A percentile compares a stretch with the other conserved stretches of the same genome.
These are phyloP conservation scores for Cystoderma amianthinum DNA, from an alignment of 768 basidiomycete genomes.

Conservation along the genomic window DNA sequence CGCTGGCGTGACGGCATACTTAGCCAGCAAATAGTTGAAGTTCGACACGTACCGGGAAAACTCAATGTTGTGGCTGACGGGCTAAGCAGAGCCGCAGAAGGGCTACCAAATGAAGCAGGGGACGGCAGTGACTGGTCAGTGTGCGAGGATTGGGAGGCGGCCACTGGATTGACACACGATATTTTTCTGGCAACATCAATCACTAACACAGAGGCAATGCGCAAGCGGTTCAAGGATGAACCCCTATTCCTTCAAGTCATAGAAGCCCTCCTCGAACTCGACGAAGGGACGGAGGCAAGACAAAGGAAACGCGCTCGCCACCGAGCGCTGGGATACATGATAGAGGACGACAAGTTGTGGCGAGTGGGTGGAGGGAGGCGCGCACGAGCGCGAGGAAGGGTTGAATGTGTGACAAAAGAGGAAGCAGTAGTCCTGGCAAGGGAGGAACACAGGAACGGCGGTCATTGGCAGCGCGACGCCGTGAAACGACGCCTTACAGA, in stretches of 20 bases:
- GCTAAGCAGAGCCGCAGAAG: constrained; percentile 14
- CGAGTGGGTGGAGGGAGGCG: constrained; percentile 9
- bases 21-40: constrained; percentile 9
- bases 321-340: constrained; percentile 14
- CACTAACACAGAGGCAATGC: background rate
- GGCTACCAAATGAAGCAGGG: constrained; percentile 1
- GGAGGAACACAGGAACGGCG: constrained; percentile 12
- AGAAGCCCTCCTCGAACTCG: constrained; percentile 14
- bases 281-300: constrained; percentile 7
- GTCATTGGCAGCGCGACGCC: constrained; percentile 26
- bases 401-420: constrained; percentile 19
- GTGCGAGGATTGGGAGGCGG: constrained; percentile 12
- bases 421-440: constrained; percentile 16
- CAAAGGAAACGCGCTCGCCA: constrained; percentile 14
- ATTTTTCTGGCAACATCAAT: constrained; percentile 6
- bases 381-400: constrained; percentile 8
- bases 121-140: constrained; percentile 22
- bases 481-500: constrained; percentile 23
- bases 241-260: constrained; percentile 14
- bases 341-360: constrained; percentile 20
- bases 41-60: constrained; percentile 12
- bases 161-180: constrained; percentile 11
- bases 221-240: constrained; percentile 13
- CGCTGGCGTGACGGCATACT: constrained; percentile 21
- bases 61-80: constrained; percentile 19